A percentile compares a stretch with the other conserved stretches of the same genome.
phyloP scores from a whole-genome alignment of 441 rosid genomes.

The Erodium texanum region DNA sequence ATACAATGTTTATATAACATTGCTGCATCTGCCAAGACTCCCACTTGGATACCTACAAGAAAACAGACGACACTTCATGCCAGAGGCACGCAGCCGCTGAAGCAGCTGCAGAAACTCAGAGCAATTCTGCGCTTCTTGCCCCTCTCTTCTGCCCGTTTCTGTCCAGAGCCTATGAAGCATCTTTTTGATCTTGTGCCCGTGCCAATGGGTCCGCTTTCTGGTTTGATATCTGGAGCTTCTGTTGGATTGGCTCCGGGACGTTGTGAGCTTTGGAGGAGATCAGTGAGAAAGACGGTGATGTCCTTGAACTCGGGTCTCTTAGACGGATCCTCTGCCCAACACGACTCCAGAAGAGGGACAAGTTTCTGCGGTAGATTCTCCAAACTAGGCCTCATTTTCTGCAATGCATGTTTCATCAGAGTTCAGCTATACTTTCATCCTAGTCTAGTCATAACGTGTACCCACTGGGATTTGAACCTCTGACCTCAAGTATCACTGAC shows the following conservation, averaged over 20 bases:
- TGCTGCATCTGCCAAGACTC: background rate
- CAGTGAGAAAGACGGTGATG: conserved; percentile 24
- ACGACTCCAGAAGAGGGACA: conserved; percentile 36
- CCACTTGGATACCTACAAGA: background rate
- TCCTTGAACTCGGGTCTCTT: conserved; percentile 48
- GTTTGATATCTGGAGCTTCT: conserved; percentile 5
- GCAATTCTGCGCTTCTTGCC: background rate
- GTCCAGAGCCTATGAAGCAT: background rate
- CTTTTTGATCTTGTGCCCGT: background rate
- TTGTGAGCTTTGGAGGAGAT: conserved; percentile 17
- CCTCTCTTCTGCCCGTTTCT: background rate
- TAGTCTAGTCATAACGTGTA: too few species aligned
- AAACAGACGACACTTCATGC: background rate
- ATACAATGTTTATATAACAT: background rate
- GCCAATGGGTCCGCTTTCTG: background rate
- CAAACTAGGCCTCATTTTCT: conserved; percentile 55
- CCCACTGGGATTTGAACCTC: too few species aligned
- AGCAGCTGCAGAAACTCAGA: background rate
- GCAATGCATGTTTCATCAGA: conserved; percentile 3
- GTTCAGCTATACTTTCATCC: too few species aligned
- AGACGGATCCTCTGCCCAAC: conserved; percentile 48
- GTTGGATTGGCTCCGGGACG: conserved; percentile 13
- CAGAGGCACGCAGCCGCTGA: background rate
- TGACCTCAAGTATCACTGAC: too few species aligned
- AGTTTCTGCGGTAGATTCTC: conserved; percentile 30